Percentiles rank a stretch among this genome's conserved stretches.
Evolutionary conservation across 2,329 filamentous ascomycete genomes (phyloP).

Genomic region (Paraconiothyrium brasiliense): DNA sequence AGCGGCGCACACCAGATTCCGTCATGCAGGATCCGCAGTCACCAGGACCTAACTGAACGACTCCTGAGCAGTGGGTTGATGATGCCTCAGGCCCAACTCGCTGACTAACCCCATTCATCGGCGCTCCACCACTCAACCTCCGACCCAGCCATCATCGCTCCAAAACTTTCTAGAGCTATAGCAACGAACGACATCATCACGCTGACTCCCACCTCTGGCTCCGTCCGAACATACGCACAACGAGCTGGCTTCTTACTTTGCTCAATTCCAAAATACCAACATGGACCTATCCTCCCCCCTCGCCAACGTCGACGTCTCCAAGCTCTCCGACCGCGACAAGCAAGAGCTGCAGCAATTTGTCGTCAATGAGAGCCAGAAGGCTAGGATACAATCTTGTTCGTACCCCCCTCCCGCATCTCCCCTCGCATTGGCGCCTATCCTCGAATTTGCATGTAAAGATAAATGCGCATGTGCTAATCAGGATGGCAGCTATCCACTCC

Average conservation of each 20-base stretch:
- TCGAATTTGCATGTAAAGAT: neutral
- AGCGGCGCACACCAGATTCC: no score
- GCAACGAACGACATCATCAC: neutral
- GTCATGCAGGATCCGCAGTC: no score
- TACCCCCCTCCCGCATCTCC: neutral
- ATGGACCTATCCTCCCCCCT: slow-evolving; percentile 49
- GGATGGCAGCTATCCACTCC: slow-evolving; percentile 64
- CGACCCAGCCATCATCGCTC: no score
- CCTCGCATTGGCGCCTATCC: neutral
- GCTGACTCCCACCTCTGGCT: neutral
- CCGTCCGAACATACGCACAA: neutral
- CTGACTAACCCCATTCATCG: no score
- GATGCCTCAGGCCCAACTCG: no score
- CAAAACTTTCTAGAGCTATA: no score
- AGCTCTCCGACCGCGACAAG: slow-evolving; percentile 84
- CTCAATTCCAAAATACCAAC: neutral
- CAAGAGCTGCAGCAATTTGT: slow-evolving; percentile 88
- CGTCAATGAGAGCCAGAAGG: slow-evolving; percentile 83
- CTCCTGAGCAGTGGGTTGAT: no score
- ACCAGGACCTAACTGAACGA: no score
- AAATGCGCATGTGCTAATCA: neutral
- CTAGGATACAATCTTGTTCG: slow-evolving; percentile 67
- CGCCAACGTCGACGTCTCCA: slow-evolving; percentile 70
- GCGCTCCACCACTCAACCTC: no score
- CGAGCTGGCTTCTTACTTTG: neutral